These are phyloP conservation scores for Platanus orientalis DNA, from an alignment of 164 flowering plant genomes.

Conservation along the genomic window DNA sequence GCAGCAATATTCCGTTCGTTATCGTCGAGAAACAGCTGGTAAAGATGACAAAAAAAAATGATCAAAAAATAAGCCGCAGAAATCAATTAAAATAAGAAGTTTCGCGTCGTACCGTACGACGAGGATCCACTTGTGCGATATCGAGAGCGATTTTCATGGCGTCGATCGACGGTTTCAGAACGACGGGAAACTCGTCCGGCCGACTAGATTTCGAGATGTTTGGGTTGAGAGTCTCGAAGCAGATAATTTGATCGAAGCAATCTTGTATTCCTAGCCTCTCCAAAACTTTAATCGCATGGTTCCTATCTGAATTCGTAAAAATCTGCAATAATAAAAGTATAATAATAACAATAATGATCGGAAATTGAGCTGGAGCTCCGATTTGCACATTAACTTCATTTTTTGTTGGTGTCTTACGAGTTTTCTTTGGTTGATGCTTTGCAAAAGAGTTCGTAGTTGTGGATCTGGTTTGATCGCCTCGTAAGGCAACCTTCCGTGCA, in stretches of 20 bases:
- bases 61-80: too few relatives aligned
- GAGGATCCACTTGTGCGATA: conserved; percentile 56
- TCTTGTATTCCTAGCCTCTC: conserved; percentile 60
- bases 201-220: conserved; percentile 43
- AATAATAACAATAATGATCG: neutral
- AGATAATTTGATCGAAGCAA: conserved; percentile 79
- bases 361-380: neutral
- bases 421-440: conserved; percentile 63
- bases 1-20: conserved; percentile 59
- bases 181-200: conserved; percentile 65
- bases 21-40: conserved; percentile 82
- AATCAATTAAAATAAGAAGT: too few relatives aligned
- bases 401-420: conserved; percentile 34
- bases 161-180: conserved; percentile 71
- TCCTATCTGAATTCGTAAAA: conserved; percentile 77
- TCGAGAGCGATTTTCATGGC: conserved; percentile 66
- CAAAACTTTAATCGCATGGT: conserved; percentile 59
- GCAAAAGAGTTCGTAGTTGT: conserved; percentile 51
- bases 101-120: conserved; percentile 45
- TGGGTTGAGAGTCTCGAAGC: conserved; percentile 90
- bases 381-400: too few relatives aligned
- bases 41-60: neutral
- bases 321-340: conserved; percentile 33
- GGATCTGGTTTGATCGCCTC: conserved; percentile 59
- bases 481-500: conserved; percentile 93